These are phyloP conservation scores for Phytophthora capsici DNA, from an alignment of 352 stramenopile genomes.

Conservation along the genomic window DNA sequence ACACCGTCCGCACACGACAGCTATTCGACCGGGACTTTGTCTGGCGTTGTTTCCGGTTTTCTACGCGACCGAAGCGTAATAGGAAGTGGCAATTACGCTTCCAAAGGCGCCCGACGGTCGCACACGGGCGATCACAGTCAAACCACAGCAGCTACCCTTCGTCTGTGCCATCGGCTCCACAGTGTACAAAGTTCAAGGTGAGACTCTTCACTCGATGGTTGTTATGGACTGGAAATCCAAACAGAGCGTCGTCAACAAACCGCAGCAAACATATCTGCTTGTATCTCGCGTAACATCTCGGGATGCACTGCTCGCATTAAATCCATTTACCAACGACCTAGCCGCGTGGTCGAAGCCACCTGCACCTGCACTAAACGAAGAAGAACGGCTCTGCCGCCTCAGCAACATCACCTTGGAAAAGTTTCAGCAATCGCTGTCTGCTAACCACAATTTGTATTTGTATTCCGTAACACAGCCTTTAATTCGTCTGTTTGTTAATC, in stretches of 20 bases:
- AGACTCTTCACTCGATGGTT: not conserved
- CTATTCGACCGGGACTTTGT: not conserved
- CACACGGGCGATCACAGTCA: not conserved
- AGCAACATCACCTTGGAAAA: too few relatives aligned
- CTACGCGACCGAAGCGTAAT: not conserved
- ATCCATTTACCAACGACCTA: not conserved
- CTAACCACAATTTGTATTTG: too few relatives aligned
- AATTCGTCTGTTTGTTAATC: too few relatives aligned
- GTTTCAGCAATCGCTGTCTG: too few relatives aligned
- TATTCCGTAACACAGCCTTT: too few relatives aligned
- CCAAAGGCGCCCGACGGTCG: not conserved
- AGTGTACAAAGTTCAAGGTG: not conserved
- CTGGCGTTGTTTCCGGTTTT: conserved; percentile 4
- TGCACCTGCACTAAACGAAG: too few relatives aligned
- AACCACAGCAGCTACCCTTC: not conserved
- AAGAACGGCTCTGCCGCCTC: too few relatives aligned
- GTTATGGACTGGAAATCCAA: not conserved
- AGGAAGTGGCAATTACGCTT: not conserved
- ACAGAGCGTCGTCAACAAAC: not conserved
- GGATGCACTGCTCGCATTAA: not conserved
- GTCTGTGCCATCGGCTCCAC: conserved; percentile 1
- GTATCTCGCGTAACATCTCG: not conserved
- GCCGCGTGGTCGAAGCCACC: too few relatives aligned
- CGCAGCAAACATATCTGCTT: too few relatives aligned
- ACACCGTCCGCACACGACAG: not conserved